These are phyloP conservation scores for Aspergillus fumigatiaffinis DNA, from an alignment of 2,329 filamentous ascomycete species.

Conservation along the genomic window DNA sequence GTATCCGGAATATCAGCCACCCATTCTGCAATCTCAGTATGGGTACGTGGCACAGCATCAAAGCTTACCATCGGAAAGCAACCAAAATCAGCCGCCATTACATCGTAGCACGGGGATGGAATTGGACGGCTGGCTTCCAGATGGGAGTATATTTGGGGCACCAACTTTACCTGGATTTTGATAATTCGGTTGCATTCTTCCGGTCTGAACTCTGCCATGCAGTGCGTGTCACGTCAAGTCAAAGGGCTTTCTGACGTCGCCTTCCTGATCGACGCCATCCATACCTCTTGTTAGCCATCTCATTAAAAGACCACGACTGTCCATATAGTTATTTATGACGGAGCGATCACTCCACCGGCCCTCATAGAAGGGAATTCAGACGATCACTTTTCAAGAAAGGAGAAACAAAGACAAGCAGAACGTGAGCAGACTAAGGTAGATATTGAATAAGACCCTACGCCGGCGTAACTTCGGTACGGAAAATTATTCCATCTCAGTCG, in stretches of 20 bases:
- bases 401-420: background rate
- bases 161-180: constrained; percentile 26
- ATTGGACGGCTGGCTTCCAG: constrained; percentile 29
- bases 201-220: background rate
- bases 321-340: background rate
- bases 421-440: background rate
- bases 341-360: background rate
- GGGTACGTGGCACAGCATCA: constrained; percentile 18
- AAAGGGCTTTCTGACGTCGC: background rate
- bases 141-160: constrained; percentile 27
- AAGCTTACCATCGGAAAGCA: constrained; percentile 9
- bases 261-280: background rate
- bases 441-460: background rate
- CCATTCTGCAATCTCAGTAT: constrained; percentile 20
- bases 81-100: constrained; percentile 10
- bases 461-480: background rate
- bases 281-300: background rate
- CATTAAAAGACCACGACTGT: background rate
- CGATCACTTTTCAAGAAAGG: background rate
- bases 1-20: constrained; percentile 13
- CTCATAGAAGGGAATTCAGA: background rate
- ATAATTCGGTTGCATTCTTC: background rate
- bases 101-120: constrained; percentile 23
- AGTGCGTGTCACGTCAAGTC: background rate
- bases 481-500: background rate